These are phyloP conservation scores for Phaeosphaeriaceae sp. DNA, from an alignment of 2,329 filamentous ascomycete genomes.

Conservation along the genomic window DNA sequence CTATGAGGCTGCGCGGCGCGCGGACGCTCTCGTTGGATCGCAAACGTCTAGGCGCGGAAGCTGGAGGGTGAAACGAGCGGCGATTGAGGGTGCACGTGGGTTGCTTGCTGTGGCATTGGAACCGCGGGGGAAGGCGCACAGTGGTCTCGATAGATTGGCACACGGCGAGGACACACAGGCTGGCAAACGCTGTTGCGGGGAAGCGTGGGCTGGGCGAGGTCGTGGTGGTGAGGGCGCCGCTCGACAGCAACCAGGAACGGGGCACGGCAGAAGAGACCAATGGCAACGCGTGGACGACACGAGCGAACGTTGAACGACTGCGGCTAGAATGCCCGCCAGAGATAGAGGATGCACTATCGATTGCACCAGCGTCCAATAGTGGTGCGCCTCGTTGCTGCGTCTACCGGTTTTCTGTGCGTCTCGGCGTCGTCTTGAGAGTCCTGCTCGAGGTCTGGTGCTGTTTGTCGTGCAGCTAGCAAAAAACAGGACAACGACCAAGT, in stretches of 20 bases:
- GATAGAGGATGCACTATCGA: slow-evolving; percentile 14
- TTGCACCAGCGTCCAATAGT: not conserved
- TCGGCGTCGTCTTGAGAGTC: not conserved
- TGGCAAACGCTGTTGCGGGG: slow-evolving; percentile 17
- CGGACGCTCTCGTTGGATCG: slow-evolving; percentile 13
- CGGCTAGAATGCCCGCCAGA: slow-evolving; percentile 14
- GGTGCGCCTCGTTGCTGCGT: not conserved
- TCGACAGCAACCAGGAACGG: slow-evolving; percentile 12
- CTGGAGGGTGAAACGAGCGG: slow-evolving; percentile 39
- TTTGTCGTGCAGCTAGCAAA: no score
- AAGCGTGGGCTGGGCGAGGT: slow-evolving; percentile 16
- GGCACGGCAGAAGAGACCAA: slow-evolving; percentile 20
- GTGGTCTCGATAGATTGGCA: slow-evolving; percentile 3
- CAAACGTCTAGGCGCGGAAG: slow-evolving; percentile 33
- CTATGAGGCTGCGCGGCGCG: slow-evolving; percentile 9
- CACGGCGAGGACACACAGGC: slow-evolving; percentile 17
- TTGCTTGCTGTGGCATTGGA: slow-evolving; percentile 40
- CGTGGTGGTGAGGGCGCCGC: slow-evolving; percentile 5
- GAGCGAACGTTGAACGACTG: slow-evolving; percentile 21
- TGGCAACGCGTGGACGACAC: slow-evolving; percentile 12
- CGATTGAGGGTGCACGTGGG: slow-evolving; percentile 29
- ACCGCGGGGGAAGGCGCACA: slow-evolving; percentile 15
- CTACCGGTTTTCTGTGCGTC: not conserved
- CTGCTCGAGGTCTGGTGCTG: not conserved
- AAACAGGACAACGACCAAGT: no score